phyloP scores from a whole-genome alignment of 2,329 filamentous ascomycete genomes.

The Raffaelea ambrosiae region DNA sequence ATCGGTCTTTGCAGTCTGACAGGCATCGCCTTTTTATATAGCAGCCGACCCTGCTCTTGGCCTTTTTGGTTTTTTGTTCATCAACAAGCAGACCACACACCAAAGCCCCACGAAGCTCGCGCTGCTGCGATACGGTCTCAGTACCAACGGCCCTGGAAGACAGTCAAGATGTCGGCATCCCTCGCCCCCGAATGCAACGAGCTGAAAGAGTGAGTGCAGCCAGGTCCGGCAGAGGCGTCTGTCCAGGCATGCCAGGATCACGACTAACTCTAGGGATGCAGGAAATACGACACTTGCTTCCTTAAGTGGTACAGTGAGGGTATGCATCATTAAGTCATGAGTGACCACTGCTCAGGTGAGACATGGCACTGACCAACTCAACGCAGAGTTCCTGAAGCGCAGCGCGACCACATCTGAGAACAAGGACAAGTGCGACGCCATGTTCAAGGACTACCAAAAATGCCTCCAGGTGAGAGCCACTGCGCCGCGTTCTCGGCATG shows the following conservation, averaged over 20 bases:
- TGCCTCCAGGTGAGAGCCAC: constrained; percentile 63
- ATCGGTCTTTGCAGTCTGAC: too few relatives aligned
- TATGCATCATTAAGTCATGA: too few relatives aligned
- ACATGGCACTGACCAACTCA: not conserved
- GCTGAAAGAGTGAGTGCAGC: constrained; percentile 89
- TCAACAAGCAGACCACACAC: too few relatives aligned
- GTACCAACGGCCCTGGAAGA: not conserved
- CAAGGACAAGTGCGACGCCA: constrained; percentile 64
- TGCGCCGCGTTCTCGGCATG: not conserved
- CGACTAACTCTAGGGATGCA: constrained; percentile 26
- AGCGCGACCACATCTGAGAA: constrained; percentile 64
- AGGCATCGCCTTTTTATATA: too few relatives aligned
- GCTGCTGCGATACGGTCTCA: too few relatives aligned
- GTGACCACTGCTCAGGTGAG: not conserved
- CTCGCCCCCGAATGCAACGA: constrained; percentile 92
- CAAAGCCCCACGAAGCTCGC: too few relatives aligned
- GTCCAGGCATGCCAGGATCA: not conserved
- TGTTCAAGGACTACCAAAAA: constrained; percentile 83
- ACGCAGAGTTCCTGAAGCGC: constrained; percentile 77
- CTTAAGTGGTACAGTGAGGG: constrained; percentile 99
- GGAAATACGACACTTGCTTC: constrained; percentile 94
- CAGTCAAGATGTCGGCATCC: constrained; percentile 71
- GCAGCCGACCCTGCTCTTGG: too few relatives aligned
- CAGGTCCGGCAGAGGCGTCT: too few relatives aligned
- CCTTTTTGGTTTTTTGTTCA: too few relatives aligned